Percentiles rank a stretch among this genome's conserved stretches.
These are phyloP conservation scores for Penicillium maclennaniae DNA, from an alignment of 495 filamentous ascomycete genomes.

Conservation along the genomic window DNA sequence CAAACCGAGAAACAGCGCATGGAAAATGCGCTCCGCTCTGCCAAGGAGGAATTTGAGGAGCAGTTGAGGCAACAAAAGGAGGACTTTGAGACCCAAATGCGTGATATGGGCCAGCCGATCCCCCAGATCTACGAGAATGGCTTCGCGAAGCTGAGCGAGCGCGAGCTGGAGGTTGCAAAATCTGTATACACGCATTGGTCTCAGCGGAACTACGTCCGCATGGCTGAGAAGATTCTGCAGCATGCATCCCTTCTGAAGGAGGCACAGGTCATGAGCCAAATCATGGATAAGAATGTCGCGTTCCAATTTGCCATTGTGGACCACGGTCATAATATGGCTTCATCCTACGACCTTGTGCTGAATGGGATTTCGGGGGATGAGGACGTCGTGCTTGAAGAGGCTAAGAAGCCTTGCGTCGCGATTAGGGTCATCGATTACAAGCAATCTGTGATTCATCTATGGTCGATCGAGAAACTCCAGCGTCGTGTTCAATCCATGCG, in stretches of 20 bases:
- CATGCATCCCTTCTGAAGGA: slow-evolving; percentile 87
- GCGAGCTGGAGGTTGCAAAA: slow-evolving; percentile 67
- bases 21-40: slow-evolving; percentile 73
- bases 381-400: slow-evolving; percentile 74
- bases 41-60: slow-evolving; percentile 83
- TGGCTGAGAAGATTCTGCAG: slow-evolving; percentile 90
- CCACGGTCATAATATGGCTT: slow-evolving; percentile 79
- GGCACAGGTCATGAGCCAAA: slow-evolving; percentile 96
- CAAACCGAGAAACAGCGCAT: slow-evolving; percentile 80
- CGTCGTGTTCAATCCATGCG: slow-evolving; percentile 86
- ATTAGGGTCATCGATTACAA: slow-evolving; percentile 91
- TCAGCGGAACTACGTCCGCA: slow-evolving; percentile 79
- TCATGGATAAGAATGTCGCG: slow-evolving; percentile 87
- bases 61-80: slow-evolving; percentile 72
- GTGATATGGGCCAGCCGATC: slow-evolving; percentile 54
- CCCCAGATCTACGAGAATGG: slow-evolving; percentile 48
- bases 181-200: slow-evolving; percentile 70
- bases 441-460: slow-evolving; percentile 80
- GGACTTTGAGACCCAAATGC: slow-evolving; percentile 67
- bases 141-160: slow-evolving; percentile 58
- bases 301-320: slow-evolving; percentile 96
- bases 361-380: slow-evolving; percentile 91
- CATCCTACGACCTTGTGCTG: slow-evolving; percentile 92
- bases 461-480: slow-evolving; percentile 91
- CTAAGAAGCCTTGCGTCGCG: slow-evolving; percentile 84